Evolutionary conservation across 202 grass and related monocot species (phyloP).

Genomic region (Setaria viridis): DNA sequence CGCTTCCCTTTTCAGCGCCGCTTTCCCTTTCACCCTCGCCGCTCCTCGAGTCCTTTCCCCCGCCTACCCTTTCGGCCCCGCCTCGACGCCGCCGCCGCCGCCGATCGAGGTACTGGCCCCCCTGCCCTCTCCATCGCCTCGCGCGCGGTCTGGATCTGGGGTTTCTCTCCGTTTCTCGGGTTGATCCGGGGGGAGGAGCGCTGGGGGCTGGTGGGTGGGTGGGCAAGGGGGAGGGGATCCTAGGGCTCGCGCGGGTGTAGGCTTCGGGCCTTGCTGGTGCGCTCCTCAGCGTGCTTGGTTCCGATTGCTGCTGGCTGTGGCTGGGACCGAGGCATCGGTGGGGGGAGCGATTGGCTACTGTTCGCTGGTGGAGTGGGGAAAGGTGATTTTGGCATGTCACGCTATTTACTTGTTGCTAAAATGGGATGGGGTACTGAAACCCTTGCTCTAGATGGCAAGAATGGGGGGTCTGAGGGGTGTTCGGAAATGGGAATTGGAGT

Average conservation of each 20-base stretch:
- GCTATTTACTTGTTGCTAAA: background rate
- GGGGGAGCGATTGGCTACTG: constrained; percentile 8
- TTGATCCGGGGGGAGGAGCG: background rate
- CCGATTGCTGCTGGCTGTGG: background rate
- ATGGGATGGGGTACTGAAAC: background rate
- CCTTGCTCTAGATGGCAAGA: background rate
- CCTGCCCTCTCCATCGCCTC: background rate
- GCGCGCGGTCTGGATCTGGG: constrained; percentile 34
- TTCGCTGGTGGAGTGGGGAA: constrained; percentile 4
- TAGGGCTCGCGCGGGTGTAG: background rate
- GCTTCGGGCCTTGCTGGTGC: background rate
- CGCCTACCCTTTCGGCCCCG: background rate
- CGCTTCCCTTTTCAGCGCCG: constrained; percentile 39
- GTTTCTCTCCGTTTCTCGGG: background rate
- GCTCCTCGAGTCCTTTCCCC: background rate
- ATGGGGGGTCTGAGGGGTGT: background rate
- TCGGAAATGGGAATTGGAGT: background rate
- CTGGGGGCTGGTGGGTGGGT: background rate
- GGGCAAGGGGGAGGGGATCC: background rate
- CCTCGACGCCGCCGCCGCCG: background rate
- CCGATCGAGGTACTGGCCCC: constrained; percentile 19
- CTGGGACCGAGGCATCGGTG: background rate
- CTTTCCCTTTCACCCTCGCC: constrained; percentile 33
- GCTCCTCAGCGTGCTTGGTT: background rate
- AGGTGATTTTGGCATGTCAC: background rate